Conservation (phyloP, 2,329 filamentous ascomycete genomes). For the Sordariomycetes sp. region DNA sequence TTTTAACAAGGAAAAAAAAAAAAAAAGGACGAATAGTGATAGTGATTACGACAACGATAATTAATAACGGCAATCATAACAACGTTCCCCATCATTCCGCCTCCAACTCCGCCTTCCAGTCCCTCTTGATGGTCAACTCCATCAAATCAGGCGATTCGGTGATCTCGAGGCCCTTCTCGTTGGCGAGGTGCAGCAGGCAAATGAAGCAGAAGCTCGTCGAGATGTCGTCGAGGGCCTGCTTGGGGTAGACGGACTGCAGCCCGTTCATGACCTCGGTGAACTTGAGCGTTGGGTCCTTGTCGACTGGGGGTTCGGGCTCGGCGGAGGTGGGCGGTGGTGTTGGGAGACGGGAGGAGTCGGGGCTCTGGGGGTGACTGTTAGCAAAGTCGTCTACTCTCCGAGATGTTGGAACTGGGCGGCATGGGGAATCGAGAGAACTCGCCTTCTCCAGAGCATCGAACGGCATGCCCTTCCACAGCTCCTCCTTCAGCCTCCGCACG, state of each 20-base stretch:
- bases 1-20: too few species aligned
- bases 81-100: not conserved
- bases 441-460: slow-evolving; percentile 30
- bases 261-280: slow-evolving; percentile 91
- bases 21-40: too few species aligned
- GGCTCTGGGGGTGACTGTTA: slow-evolving; percentile 3
- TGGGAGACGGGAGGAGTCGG: slow-evolving; percentile 7
- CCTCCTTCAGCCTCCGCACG: slow-evolving; percentile 54
- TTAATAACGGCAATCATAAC: not conserved
- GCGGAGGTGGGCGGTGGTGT: slow-evolving; percentile 19
- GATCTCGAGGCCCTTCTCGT: slow-evolving; percentile 80
- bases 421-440: not conserved
- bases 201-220: slow-evolving; percentile 93
- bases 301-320: slow-evolving; percentile 13
- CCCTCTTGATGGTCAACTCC: slow-evolving; percentile 48
- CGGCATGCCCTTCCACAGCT: slow-evolving; percentile 55
- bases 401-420: not conserved
- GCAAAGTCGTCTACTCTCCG: not conserved
- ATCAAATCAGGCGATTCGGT: slow-evolving; percentile 45
- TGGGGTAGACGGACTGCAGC: slow-evolving; percentile 74
- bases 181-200: slow-evolving; percentile 77
- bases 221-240: slow-evolving; percentile 80
- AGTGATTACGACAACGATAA: too few species aligned
- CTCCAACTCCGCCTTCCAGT: slow-evolving; percentile 44
- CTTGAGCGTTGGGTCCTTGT: slow-evolving; percentile 46